These are phyloP conservation scores for Spathaspora sp. DNA, from an alignment of 805 yeast species.

Conservation along the genomic window DNA sequence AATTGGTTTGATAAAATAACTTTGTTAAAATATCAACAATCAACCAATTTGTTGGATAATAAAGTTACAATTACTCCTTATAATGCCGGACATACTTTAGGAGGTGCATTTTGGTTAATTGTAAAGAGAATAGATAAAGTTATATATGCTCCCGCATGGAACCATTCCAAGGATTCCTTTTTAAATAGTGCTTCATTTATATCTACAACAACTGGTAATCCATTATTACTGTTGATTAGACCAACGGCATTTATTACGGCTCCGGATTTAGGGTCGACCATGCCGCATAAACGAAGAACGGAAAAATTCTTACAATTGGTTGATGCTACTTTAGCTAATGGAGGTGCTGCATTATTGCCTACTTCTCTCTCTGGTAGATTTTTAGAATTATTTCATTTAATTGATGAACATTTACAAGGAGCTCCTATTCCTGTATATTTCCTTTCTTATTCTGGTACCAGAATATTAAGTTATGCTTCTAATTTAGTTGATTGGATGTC, in stretches of 20 bases:
- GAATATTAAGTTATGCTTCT: conserved; percentile 75
- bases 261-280: conserved; percentile 59
- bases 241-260: conserved; percentile 84
- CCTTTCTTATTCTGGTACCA: conserved; percentile 74
- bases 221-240: conserved; percentile 60
- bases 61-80: conserved; percentile 72
- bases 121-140: conserved; percentile 71
- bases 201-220: conserved; percentile 46
- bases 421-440: conserved; percentile 69
- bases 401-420: conserved; percentile 63
- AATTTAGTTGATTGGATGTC: conserved; percentile 97
- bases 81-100: conserved; percentile 89
- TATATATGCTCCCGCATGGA: conserved; percentile 92
- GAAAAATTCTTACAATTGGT: conserved; percentile 61
- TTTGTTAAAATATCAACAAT: conserved; percentile 76
- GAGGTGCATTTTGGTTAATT: conserved; percentile 88
- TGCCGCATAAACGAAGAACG: conserved; percentile 59
- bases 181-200: conserved; percentile 45
- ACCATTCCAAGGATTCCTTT: conserved; percentile 85
- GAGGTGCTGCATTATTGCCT: conserved; percentile 82
- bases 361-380: conserved; percentile 78
- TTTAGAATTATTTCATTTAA: conserved; percentile 68
- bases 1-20: conserved; percentile 69
- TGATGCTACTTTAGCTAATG: conserved; percentile 62
- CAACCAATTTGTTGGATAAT: conserved; percentile 59